Conservation (phyloP, 176 grass and related monocot genomes). For the Leersia perrieri region DNA sequence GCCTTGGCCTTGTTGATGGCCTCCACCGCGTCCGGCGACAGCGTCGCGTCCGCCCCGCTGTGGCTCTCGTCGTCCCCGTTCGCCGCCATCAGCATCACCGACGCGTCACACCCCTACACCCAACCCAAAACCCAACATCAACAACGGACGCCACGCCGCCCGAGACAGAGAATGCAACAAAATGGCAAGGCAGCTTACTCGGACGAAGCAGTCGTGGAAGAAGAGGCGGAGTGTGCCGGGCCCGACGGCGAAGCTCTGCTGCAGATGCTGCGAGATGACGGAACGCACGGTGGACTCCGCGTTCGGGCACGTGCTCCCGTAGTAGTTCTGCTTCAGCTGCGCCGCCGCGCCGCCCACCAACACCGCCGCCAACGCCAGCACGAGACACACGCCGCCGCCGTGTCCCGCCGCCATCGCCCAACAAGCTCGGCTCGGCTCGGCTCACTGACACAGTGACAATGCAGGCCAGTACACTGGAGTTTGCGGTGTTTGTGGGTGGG, state of each 20-base stretch:
- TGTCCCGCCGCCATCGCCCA: slow-evolving; percentile 13
- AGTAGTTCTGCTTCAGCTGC: slow-evolving; percentile 75
- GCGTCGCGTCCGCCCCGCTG: slow-evolving; percentile 72
- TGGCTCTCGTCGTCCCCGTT: slow-evolving; percentile 76
- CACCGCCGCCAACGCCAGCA: not conserved
- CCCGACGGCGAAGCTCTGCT: slow-evolving; percentile 78
- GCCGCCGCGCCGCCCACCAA: slow-evolving; percentile 14
- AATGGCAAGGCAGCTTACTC: slow-evolving; percentile 22
- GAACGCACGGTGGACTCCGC: slow-evolving; percentile 62
- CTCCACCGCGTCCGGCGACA: slow-evolving; percentile 74
- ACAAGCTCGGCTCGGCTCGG: not conserved
- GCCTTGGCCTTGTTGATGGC: slow-evolving; percentile 80
- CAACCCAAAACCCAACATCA: not conserved
- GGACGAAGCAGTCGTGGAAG: slow-evolving; percentile 90
- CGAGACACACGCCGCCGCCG: not conserved
- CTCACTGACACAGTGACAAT: not conserved
- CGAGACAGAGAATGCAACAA: not conserved
- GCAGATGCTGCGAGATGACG: slow-evolving; percentile 60
- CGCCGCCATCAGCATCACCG: slow-evolving; percentile 63
- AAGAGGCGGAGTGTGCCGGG: slow-evolving; percentile 83
- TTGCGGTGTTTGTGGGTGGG: not conserved
- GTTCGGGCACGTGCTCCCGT: slow-evolving; percentile 61
- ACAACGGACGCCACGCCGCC: not conserved
- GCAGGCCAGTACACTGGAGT: not conserved
- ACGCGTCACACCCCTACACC: slow-evolving; percentile 68